These are phyloP conservation scores for Spiraea crenata DNA, from an alignment of 331 rosid species.

Conservation along the genomic window DNA sequence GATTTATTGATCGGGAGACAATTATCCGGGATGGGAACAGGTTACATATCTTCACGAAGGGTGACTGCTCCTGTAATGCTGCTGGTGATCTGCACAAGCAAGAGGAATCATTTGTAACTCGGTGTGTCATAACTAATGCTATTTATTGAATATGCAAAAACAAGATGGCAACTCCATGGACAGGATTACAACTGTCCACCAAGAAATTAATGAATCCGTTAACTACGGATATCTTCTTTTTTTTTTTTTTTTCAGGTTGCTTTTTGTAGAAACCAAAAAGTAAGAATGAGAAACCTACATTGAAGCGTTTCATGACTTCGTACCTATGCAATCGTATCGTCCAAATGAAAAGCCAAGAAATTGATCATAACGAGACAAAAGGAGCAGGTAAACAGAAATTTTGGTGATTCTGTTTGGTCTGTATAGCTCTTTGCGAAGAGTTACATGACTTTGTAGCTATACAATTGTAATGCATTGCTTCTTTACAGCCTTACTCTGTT, in stretches of 20 bases:
- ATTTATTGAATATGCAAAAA: too few relatives aligned
- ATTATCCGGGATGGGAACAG: constrained; percentile 39
- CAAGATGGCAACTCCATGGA: too few relatives aligned
- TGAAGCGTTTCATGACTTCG: not conserved
- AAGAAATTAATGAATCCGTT: too few relatives aligned
- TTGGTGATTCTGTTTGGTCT: too few relatives aligned
- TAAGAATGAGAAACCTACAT: not conserved
- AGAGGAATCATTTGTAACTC: not conserved
- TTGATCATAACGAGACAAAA: not conserved
- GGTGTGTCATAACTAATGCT: not conserved
- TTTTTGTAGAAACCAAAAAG: not conserved
- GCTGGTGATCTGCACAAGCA: not conserved
- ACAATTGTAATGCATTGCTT: too few relatives aligned
- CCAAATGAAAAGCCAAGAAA: not conserved
- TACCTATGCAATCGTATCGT: not conserved
- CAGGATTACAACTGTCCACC: too few relatives aligned
- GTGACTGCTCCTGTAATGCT: constrained; percentile 37
- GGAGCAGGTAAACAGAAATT: not conserved
- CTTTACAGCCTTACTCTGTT: too few relatives aligned
- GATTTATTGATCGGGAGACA: constrained; percentile 24
- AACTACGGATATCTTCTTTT: too few relatives aligned
- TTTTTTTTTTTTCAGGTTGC: too few relatives aligned
- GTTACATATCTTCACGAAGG: constrained; percentile 36
- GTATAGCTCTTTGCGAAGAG: too few relatives aligned
- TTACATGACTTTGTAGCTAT: too few relatives aligned